Evolutionary conservation across 2,329 filamentous ascomycete species (phyloP).

Genomic region (Aspergillus sclerotialis): DNA sequence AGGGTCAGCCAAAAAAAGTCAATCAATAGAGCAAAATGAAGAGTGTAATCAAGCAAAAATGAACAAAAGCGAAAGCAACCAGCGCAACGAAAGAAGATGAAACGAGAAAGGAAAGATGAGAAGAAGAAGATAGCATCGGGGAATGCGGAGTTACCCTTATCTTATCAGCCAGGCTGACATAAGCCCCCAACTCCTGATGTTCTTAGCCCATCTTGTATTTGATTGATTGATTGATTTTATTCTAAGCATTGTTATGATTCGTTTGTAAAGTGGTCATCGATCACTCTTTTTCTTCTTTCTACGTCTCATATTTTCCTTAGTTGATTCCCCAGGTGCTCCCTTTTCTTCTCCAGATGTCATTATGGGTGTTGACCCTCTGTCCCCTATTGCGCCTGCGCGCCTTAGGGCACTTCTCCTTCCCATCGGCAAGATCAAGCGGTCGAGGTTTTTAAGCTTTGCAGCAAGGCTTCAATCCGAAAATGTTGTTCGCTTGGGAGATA

Average conservation of each 20-base stretch:
- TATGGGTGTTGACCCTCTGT: slow-evolving; percentile 84
- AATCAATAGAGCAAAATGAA: not conserved
- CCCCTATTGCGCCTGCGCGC: slow-evolving; percentile 85
- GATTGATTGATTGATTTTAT: not conserved
- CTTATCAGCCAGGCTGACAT: not conserved
- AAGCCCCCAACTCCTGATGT: not conserved
- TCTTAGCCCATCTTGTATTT: no score
- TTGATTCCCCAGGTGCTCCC: slow-evolving; percentile 1
- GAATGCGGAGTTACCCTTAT: slow-evolving; percentile 13
- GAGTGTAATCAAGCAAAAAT: slow-evolving; percentile 1
- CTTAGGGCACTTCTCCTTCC: slow-evolving; percentile 83
- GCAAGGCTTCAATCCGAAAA: slow-evolving; percentile 70
- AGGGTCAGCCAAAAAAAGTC: not conserved
- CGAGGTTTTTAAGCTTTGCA: slow-evolving; percentile 72
- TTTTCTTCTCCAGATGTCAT: slow-evolving; percentile 43
- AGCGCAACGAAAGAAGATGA: not conserved
- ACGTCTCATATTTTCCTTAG: not conserved
- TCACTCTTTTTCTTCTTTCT: not conserved
- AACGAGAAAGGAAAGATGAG: not conserved
- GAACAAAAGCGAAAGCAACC: not conserved
- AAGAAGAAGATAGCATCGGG: slow-evolving; percentile 5
- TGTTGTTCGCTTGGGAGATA: slow-evolving; percentile 76
- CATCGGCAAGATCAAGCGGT: slow-evolving; percentile 74
- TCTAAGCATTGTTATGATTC: not conserved
- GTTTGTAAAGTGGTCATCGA: not conserved